Evolutionary conservation across 495 filamentous ascomycete species (phyloP), one percentile per base, ranked within the genome.

Genomic region (Xylaria scruposa): DNA sequence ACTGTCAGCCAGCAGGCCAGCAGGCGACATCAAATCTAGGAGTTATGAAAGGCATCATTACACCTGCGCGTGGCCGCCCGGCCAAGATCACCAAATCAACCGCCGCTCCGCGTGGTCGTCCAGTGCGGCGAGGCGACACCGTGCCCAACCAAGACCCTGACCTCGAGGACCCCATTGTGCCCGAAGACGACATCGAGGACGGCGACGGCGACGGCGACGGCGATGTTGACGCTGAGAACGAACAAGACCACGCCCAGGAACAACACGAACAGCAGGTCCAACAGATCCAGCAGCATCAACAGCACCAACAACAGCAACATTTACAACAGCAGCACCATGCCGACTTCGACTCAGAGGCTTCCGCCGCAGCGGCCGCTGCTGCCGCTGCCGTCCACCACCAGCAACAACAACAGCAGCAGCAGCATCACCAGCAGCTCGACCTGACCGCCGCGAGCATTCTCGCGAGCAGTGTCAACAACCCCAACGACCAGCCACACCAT

Each of bases 1-100:
- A 79, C 77, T 79, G 77, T 68, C 77, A 75, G 77, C 77, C 77
- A 79, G 77, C 77, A 78, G 77, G 76, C 77, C 63, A 69, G 24
- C 66, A 65, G 68, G 51, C 70, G 70, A 71, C 70, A 71, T 71
- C 70, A 66, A 36, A 46, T 42, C 61, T 17, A 67, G 53, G 40
- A 72, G n/a, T 49, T 21, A 79, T 79, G 77, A 79, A 79, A 66
- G 75, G 79, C 70, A 72, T 81, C 71, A 74, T 78, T 62, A 77
- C 76, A 72, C 63, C 78, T 53, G 73, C 66, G 72, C 82, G 81
- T 65, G 80, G 83, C 79, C 79, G 82, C 59, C 77, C 81, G 31
- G 80, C 68, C 77, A 84, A 83, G 76, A 79, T 85, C 73, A 78
- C 80, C 68, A 86, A 85, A 75, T 73, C 80, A 40, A 36, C 62